phyloP scores from a whole-genome alignment of 2,329 filamentous ascomycete species.

The Arthroderma sp. region DNA sequence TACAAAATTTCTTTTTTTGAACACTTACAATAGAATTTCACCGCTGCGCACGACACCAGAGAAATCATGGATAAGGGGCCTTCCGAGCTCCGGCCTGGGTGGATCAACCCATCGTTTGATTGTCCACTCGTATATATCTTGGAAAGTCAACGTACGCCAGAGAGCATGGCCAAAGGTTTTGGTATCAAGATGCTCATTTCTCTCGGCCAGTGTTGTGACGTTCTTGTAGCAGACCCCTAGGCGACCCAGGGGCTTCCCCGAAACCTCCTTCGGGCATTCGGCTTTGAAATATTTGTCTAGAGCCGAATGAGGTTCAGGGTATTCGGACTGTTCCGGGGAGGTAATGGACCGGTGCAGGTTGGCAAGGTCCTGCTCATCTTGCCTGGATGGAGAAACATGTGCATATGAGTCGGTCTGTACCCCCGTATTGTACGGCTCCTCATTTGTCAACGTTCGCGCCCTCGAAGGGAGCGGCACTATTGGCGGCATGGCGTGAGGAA shows the following conservation, averaged over 20 bases:
- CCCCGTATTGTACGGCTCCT: neutral
- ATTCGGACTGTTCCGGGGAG: conserved; percentile 9
- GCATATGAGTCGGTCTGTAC: conserved; percentile 4
- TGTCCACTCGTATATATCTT: conserved; percentile 48
- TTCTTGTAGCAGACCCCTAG: conserved; percentile 62
- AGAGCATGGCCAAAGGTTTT: conserved; percentile 57
- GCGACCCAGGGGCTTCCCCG: conserved; percentile 40
- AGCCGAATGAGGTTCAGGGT: conserved; percentile 42
- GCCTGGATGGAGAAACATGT: conserved; percentile 18
- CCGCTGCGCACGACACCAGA: conserved; percentile 51
- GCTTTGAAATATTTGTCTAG: conserved; percentile 56
- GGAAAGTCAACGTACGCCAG: conserved; percentile 60
- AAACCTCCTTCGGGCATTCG: conserved; percentile 48
- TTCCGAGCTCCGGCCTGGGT: conserved; percentile 31
- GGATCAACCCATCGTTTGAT: conserved; percentile 36
- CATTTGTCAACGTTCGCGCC: no score
- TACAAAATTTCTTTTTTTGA: no score
- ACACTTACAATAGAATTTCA: conserved; percentile 48
- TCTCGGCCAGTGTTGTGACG: conserved; percentile 56
- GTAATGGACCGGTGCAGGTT: conserved; percentile 21
- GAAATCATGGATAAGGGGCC: conserved; percentile 48
- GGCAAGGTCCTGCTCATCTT: conserved; percentile 20
- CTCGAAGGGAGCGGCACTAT: no score
- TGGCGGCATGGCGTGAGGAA: no score
- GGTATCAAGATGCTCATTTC: conserved; percentile 48